Evolutionary conservation across 495 filamentous ascomycete genomes (phyloP).

Genomic region (Niebla homalea): DNA sequence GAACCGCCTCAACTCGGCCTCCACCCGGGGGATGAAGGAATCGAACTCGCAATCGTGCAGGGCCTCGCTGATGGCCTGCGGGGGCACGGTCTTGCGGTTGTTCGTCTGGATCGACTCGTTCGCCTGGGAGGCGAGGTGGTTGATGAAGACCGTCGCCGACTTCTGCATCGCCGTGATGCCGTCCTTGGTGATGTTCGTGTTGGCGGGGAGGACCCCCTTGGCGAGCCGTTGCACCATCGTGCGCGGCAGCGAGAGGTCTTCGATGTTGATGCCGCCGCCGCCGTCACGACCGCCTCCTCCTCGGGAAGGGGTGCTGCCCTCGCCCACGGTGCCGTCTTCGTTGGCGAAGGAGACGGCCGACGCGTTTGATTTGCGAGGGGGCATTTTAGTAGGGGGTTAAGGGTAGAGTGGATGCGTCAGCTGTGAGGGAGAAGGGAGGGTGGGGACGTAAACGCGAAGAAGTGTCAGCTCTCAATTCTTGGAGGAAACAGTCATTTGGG

Average conservation of each 20-base stretch:
- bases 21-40: constrained; percentile 50
- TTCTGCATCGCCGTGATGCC: constrained; percentile 84
- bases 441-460: not conserved
- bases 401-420: not conserved
- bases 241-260: constrained; percentile 77
- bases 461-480: too few relatives aligned
- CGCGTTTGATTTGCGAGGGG: constrained; percentile 20
- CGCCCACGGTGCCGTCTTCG: not conserved
- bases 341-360: constrained; percentile 13
- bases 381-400: constrained; percentile 14
- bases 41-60: constrained; percentile 75
- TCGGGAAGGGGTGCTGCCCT: constrained; percentile 13
- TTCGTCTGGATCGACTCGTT: constrained; percentile 55
- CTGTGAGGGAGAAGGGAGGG: not conserved
- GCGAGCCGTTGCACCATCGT: constrained; percentile 88
- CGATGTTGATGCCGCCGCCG: constrained; percentile 23
- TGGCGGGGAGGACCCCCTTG: constrained; percentile 91
- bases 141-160: constrained; percentile 88
- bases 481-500: too few relatives aligned
- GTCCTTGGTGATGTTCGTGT: constrained; percentile 89
- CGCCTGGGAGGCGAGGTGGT: constrained; percentile 73
- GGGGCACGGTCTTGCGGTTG: constrained; percentile 75
- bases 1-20: constrained; percentile 45
- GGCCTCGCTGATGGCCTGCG: constrained; percentile 70
- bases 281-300: constrained; percentile 24